These are phyloP conservation scores for Cladophialophora carrionii DNA, from an alignment of 2,329 filamentous ascomycete species.

Conservation along the genomic window DNA sequence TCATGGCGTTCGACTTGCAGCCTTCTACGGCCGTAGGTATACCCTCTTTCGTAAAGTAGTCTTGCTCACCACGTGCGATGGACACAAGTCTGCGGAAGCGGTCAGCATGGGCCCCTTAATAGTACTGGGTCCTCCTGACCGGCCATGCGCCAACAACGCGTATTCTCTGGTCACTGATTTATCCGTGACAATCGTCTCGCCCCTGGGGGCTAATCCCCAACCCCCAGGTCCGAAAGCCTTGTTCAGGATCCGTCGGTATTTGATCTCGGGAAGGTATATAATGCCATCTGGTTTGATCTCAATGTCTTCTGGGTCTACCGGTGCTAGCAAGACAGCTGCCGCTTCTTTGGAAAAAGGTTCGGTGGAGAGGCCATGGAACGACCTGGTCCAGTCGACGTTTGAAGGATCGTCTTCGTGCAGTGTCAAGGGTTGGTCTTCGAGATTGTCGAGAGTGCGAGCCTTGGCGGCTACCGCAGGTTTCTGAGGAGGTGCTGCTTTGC, in stretches of 20 bases:
- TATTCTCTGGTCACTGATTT: slow-evolving; percentile 87
- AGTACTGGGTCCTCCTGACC: slow-evolving; percentile 58
- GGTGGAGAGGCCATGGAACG: slow-evolving; percentile 76
- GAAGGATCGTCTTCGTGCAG: slow-evolving; percentile 52
- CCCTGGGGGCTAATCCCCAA: slow-evolving; percentile 89
- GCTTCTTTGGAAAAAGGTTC: slow-evolving; percentile 72
- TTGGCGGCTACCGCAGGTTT: slow-evolving; percentile 22
- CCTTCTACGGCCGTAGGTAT: slow-evolving; percentile 95
- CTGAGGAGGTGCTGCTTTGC: slow-evolving; percentile 14
- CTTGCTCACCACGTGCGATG: slow-evolving; percentile 90
- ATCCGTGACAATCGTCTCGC: slow-evolving; percentile 81
- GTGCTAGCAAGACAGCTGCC: slow-evolving; percentile 67
- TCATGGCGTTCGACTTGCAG: slow-evolving; percentile 95
- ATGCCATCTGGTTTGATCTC: slow-evolving; percentile 98
- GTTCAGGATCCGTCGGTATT: slow-evolving; percentile 90
- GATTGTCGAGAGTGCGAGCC: slow-evolving; percentile 22
- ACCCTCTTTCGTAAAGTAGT: slow-evolving; percentile 85
- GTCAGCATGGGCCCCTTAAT: neutral
- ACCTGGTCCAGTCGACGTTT: slow-evolving; percentile 78
- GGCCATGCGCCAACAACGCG: slow-evolving; percentile 81
- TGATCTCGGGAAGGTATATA: slow-evolving; percentile 95
- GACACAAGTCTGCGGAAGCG: slow-evolving; percentile 71
- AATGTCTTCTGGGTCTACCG: slow-evolving; percentile 72
- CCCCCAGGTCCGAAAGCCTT: slow-evolving; percentile 89
- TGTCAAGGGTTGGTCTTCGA: slow-evolving; percentile 51